Percentiles rank a stretch among this genome's conserved stretches.
phyloP scores from a whole-genome alignment of 345 rosid genomes.

The Euphorbia tirucalli region DNA sequence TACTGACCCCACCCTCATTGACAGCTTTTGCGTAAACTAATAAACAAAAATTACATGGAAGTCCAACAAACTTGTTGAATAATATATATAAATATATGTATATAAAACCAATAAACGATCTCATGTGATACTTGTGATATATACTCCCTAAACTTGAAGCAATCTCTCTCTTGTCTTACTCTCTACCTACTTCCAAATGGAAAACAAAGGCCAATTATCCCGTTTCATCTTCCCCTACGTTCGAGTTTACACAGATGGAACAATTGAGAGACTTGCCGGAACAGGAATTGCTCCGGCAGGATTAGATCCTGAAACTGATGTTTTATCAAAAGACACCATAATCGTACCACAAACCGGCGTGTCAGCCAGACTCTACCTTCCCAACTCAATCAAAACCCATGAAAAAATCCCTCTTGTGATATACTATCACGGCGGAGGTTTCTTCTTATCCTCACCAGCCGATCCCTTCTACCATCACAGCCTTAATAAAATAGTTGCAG shows the following conservation, averaged over 20 bases:
- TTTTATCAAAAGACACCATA: constrained; percentile 60
- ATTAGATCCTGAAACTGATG: constrained; percentile 49
- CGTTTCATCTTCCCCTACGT: constrained; percentile 56
- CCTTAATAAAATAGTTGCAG: constrained; percentile 55
- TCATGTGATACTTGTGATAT: no score
- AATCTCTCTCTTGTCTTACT: background rate
- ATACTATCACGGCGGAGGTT: constrained; percentile 89
- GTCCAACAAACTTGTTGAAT: no score
- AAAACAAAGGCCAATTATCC: constrained; percentile 36
- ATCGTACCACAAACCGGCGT: constrained; percentile 46
- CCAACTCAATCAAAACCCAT: constrained; percentile 22
- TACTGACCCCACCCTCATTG: no score
- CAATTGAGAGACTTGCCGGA: constrained; percentile 53
- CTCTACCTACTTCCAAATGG: constrained; percentile 29
- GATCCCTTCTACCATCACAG: constrained; percentile 59
- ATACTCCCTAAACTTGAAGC: background rate
- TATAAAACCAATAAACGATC: no score
- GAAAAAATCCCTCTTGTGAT: constrained; percentile 55
- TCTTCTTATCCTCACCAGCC: constrained; percentile 50
- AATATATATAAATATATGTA: no score
- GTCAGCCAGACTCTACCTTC: constrained; percentile 64
- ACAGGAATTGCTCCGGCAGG: constrained; percentile 52
- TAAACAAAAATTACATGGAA: no score
- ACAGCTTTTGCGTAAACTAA: no score
- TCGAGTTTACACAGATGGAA: constrained; percentile 56